Conservation (phyloP, 192 early-diverging fungal genomes). For the Kickxella alabastrina region DNA sequence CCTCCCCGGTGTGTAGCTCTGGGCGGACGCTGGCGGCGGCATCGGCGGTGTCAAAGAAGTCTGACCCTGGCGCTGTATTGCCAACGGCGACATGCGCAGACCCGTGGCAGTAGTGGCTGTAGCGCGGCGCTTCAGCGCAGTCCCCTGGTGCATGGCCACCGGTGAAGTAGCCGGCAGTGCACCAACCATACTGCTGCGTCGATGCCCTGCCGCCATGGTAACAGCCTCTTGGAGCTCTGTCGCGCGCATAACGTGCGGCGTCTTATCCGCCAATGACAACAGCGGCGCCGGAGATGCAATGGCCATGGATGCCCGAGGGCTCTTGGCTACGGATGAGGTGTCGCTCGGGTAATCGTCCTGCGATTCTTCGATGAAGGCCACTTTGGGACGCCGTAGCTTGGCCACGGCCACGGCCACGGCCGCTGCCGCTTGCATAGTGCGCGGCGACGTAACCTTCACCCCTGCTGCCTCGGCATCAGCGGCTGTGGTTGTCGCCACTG, state of each 20-base stretch:
- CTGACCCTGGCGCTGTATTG: background rate
- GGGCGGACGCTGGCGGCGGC: conserved; percentile 1
- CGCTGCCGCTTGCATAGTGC: too few relatives aligned
- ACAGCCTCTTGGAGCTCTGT: conserved; percentile 44
- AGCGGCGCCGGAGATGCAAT: background rate
- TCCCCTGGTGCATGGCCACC: conserved; percentile 10
- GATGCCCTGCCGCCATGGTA: conserved; percentile 18
- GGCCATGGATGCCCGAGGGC: too few relatives aligned
- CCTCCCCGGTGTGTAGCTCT: background rate
- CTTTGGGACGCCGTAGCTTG: conserved; percentile 35
- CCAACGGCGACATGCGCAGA: background rate
- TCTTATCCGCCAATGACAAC: conserved; percentile 18
- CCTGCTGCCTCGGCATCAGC: conserved; percentile 1
- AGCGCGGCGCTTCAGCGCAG: conserved; percentile 23
- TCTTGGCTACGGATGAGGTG: background rate
- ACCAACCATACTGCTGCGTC: conserved; percentile 19
- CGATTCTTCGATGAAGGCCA: conserved; percentile 47
- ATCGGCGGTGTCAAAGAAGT: conserved; percentile 13
- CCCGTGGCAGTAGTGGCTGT: conserved; percentile 22
- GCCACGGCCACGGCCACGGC: background rate
- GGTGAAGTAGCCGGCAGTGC: background rate
- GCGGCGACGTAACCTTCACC: background rate
- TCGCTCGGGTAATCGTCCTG: background rate
- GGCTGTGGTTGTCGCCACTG: too few relatives aligned
- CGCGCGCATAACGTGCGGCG: conserved; percentile 29